Percentiles rank a stretch among this genome's conserved stretches.
Conservation (phyloP, 2,329 filamentous ascomycete species). For the Xylaria sp. region DNA sequence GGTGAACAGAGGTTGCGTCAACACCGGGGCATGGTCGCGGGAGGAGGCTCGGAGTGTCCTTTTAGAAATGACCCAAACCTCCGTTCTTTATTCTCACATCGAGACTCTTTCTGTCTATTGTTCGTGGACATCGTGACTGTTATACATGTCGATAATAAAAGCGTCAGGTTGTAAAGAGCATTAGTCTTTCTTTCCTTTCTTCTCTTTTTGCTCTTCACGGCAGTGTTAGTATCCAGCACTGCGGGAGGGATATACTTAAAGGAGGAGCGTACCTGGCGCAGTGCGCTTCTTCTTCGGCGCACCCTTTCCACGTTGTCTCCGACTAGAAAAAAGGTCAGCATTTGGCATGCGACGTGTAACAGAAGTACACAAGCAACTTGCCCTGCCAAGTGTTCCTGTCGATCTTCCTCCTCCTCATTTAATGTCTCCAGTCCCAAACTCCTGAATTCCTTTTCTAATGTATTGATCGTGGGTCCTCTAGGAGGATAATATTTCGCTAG, state of each 20-base stretch:
- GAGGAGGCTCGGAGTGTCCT: neutral
- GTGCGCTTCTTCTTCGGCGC: constrained; percentile 88
- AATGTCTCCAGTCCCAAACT: constrained; percentile 75
- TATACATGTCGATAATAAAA: constrained; percentile 34
- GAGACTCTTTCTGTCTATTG: constrained; percentile 5
- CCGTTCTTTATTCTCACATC: neutral
- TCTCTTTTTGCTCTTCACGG: constrained; percentile 23
- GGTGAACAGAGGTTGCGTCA: neutral
- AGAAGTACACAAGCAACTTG: constrained; percentile 51
- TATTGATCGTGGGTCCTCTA: constrained; percentile 67
- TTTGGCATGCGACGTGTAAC: constrained; percentile 7
- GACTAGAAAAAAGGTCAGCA: constrained; percentile 58
- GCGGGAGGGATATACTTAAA: neutral
- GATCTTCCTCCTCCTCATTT: constrained; percentile 82
- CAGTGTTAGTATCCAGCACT: constrained; percentile 12
- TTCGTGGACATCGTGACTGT: constrained; percentile 17
- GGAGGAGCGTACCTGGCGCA: constrained; percentile 38
- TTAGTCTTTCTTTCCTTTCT: constrained; percentile 23
- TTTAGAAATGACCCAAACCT: neutral
- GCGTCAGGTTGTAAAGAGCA: constrained; percentile 1
- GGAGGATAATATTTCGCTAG: constrained; percentile 90
- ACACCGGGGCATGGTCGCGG: neutral
- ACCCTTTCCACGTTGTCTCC: constrained; percentile 85
- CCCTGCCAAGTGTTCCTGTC: constrained; percentile 79
- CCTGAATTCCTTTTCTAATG: constrained; percentile 78